Evolutionary conservation across 208 protist genomes (phyloP), one percentile per base, ranked within the genome.

Genomic region (Phytomonas sp.): DNA sequence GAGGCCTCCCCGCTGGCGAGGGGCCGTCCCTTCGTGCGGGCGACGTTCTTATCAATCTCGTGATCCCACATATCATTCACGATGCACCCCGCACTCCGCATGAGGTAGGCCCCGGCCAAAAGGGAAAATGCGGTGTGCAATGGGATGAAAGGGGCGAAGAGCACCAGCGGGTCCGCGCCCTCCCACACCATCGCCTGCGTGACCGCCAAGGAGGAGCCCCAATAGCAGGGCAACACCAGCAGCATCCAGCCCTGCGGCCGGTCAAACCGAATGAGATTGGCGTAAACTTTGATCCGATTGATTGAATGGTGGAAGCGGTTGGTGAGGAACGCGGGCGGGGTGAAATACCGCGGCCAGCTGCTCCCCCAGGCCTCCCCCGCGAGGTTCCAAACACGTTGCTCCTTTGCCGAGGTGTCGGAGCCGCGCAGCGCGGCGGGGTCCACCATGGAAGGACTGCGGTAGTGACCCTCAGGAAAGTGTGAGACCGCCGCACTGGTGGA

Each of bases 1-100:
- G 75, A 77, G 56, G 88, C 71, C 59, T 64, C 75, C 33, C 86
- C 86, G 52, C 37, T 82, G 7, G 84, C 87, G 10, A 94, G 79
- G 26, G 89, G 89, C 8, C 87, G 84, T 23, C 76, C 74, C 45
- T 78, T 82, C 0, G 87, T 92, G 0, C 87, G 82, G 76, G 88
- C 86, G 60, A 93, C 85, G 76, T 84, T 68, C 52, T 79, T 75
- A 60, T 92, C 87, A 74, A 90, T 86, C 63, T 87, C 76, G 40
- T 87, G 71, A 75, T 94, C 89, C 78, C 81, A 90, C 87, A 91
- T 89, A 71, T 94, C 89, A 59, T 93, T 93, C 16, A 93, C 83
- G 66, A 95, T 83, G 74, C 87, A 95, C 12, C 87, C 90, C 6
- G 76, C 87, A 60, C 85, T 87, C 14, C 90, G 90, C 85, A 92